Evolutionary conservation across 2,329 filamentous ascomycete species (phyloP).

Genomic region (Biscogniauxia marginata): DNA sequence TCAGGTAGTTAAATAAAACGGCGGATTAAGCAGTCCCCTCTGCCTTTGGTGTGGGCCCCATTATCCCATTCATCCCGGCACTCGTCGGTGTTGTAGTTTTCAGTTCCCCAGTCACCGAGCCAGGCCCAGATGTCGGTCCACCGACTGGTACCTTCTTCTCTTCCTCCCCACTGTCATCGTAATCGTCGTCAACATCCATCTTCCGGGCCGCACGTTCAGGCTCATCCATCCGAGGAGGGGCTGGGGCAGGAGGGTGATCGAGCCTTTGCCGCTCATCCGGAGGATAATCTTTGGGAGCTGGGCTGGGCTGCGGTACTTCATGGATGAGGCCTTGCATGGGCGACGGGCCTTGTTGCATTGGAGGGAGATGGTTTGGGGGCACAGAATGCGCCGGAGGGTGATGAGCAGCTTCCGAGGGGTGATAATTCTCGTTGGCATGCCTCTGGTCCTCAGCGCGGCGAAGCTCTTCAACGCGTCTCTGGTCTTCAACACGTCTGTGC

Average conservation of each 20-base stretch:
- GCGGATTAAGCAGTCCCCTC: slow-evolving; percentile 35
- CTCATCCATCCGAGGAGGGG: slow-evolving; percentile 60
- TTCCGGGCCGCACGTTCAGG: slow-evolving; percentile 81
- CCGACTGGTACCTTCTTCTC: slow-evolving; percentile 59
- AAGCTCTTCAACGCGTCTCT: slow-evolving; percentile 58
- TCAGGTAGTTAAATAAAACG: neutral
- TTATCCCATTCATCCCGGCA: slow-evolving; percentile 47
- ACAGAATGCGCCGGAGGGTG: slow-evolving; percentile 67
- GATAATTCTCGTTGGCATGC: slow-evolving; percentile 74
- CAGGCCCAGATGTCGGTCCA: slow-evolving; percentile 42
- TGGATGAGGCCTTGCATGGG: slow-evolving; percentile 54
- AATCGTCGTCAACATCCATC: slow-evolving; percentile 97
- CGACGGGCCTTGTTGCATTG: slow-evolving; percentile 60
- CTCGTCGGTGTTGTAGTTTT: slow-evolving; percentile 53
- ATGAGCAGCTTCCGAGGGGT: slow-evolving; percentile 90
- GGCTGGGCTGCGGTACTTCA: slow-evolving; percentile 47
- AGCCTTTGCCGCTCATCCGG: slow-evolving; percentile 57
- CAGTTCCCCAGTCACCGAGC: slow-evolving; percentile 48
- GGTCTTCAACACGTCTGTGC: slow-evolving; percentile 49
- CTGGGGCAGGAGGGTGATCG: slow-evolving; percentile 44
- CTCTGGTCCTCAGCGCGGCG: slow-evolving; percentile 61
- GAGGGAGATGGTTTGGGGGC: slow-evolving; percentile 55
- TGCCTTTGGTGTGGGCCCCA: slow-evolving; percentile 45
- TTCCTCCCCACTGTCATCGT: slow-evolving; percentile 91
- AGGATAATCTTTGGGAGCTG: slow-evolving; percentile 51